Evolutionary conservation across 768 basidiomycete species (phyloP).

Genomic region (Hysterangium stoloniferum): DNA sequence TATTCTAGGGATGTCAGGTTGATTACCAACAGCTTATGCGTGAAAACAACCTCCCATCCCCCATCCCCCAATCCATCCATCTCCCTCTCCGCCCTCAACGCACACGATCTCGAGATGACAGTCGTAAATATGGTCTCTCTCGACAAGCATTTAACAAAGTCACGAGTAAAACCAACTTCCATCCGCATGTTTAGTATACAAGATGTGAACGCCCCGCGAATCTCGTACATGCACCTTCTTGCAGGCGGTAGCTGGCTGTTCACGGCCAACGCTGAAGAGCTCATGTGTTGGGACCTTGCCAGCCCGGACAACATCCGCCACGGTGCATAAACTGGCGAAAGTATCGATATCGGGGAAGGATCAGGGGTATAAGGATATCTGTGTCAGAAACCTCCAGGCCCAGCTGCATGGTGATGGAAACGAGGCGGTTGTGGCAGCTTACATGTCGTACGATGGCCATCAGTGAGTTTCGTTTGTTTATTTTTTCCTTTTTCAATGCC

Average conservation of each 20-base stretch:
- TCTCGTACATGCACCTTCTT: slow-evolving; percentile 11
- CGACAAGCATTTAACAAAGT: slow-evolving; percentile 2
- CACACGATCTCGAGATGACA: slow-evolving; percentile 1
- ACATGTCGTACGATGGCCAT: slow-evolving; percentile 11
- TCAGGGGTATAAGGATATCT: slow-evolving; percentile 12
- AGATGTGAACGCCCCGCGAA: neutral
- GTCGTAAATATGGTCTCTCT: slow-evolving; percentile 11
- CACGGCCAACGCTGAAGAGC: slow-evolving; percentile 5
- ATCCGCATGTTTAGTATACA: slow-evolving; percentile 7
- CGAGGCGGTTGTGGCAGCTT: slow-evolving; percentile 9
- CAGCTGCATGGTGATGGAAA: slow-evolving; percentile 5
- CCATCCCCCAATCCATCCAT: slow-evolving; percentile 6
- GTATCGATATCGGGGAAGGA: slow-evolving; percentile 6
- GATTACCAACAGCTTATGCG: slow-evolving; percentile 5
- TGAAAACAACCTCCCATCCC: slow-evolving; percentile 4
- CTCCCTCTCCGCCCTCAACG: neutral
- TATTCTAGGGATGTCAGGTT: no score
- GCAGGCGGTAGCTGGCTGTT: slow-evolving; percentile 8
- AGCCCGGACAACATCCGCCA: neutral
- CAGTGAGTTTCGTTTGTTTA: slow-evolving; percentile 8
- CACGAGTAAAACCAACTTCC: neutral
- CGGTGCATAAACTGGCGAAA: slow-evolving; percentile 4
- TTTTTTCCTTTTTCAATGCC: no score
- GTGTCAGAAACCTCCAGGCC: slow-evolving; percentile 7
- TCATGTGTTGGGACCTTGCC: slow-evolving; percentile 11